Evolutionary conservation across 129 eudicot genomes (phyloP).

Genomic region (Flaveria robusta): DNA sequence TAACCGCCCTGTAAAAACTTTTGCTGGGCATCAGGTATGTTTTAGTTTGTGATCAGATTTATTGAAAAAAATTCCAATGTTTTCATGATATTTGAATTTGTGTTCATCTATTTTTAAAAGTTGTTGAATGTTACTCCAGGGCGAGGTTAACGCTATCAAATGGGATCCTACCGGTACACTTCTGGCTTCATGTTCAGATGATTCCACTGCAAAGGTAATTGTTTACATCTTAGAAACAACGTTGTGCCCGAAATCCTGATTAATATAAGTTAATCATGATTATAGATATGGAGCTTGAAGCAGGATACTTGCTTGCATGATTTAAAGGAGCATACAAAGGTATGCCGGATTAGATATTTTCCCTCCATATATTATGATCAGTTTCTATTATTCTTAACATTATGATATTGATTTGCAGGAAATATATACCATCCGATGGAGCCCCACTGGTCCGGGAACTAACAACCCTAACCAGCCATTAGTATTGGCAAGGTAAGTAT

Average conservation of each 20-base stretch:
- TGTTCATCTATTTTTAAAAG: constrained; percentile 8
- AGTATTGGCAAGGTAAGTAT: constrained; percentile 74
- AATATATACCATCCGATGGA: constrained; percentile 91
- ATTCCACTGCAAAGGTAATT: constrained; percentile 84
- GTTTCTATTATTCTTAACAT: constrained; percentile 5
- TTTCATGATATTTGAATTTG: not conserved
- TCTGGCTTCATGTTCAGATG: constrained; percentile 94
- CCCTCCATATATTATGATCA: not conserved
- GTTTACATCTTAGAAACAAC: not conserved
- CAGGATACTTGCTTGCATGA: constrained; percentile 84
- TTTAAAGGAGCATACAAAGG: constrained; percentile 84
- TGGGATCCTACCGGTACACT: constrained; percentile 94
- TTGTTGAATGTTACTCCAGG: constrained; percentile 48
- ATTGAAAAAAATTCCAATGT: not conserved
- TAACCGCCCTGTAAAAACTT: constrained; percentile 69
- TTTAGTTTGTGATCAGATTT: not conserved
- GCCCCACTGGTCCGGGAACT: constrained; percentile 90
- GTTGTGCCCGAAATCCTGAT: not conserved
- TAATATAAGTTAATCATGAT: constrained; percentile 23
- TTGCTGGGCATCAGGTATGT: constrained; percentile 78
- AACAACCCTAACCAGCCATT: constrained; percentile 75
- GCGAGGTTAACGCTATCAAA: constrained; percentile 93
- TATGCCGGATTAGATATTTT: constrained; percentile 29
- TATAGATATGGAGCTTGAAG: constrained; percentile 89
- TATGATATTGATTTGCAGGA: constrained; percentile 48